Evolutionary conservation across 202 grass and related monocot genomes (phyloP), one percentile per base, ranked within the genome.

Genomic region (Digitaria exilis): DNA sequence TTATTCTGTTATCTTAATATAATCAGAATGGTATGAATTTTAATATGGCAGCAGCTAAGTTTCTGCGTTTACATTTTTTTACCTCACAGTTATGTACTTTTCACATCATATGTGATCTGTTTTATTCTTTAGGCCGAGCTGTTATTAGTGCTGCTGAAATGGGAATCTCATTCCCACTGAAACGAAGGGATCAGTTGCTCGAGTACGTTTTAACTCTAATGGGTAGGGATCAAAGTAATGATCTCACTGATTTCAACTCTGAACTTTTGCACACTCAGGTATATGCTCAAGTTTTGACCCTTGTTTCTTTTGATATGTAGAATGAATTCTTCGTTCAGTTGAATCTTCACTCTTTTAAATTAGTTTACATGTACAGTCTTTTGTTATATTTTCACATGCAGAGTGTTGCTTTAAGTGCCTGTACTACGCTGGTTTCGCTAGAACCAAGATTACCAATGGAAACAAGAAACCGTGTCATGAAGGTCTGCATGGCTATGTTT

Each of bases 401-500:
- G 95, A 95, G 87, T 87, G 84, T 95, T 81, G 95, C 95, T 82
- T 86, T 98, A 71, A 89, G 90, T 92, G 92, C 95, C 61, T 98
- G 95, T 81, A 98, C 93, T 81, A 98, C 95, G 79, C 75, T 98
- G 58, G 95, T 98, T 83, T 91, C 93, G n/a, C 87, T 98, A 76
- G 95, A 98, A 77, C 95, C 92, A 71, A 93, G 95, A 77, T 88
- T 95, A 69, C 95, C 95, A 43, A 91, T 98, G 91, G 95, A 98
- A 93, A 93, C 95, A 81, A 91, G 95, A 92, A 98, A 98, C 73
- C 85, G 89, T 85, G 95, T 98, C 32, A 91, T 98, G 95, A 98
- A 93, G 95, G 95, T 98, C 76, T 92, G 79, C 34, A 70, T 79
- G 45, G 9, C 42, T 73, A 51, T 65, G 35, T 67, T 73, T 17